Base-by-base conservation (phyloP, 306 rosid genomes). In the Casuarina glauca region DNA sequence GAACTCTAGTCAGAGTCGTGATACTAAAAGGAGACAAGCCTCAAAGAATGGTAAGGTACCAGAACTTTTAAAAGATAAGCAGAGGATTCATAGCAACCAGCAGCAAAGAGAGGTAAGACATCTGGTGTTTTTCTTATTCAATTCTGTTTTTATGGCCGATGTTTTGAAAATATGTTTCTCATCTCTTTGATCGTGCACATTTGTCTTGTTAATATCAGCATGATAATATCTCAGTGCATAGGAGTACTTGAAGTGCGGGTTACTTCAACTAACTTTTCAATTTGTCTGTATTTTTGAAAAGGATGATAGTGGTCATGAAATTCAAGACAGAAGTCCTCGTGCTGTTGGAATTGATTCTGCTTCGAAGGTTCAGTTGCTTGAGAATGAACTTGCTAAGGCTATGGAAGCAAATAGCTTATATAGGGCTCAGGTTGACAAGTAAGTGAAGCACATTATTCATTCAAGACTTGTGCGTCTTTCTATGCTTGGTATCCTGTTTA, bases 391-490 rank as follows among this genome's bases (percentile, higher is more conserved):
- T 42, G 90, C 77, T 9, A 89, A 90, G 81, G 85, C 87, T 61
- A 58, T 88, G 85, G 94, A 89, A 80, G 90, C 83, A 74, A 94
- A 77, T 41, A 80, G 78, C 87, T 77, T 60, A n/a, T 86, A 88
- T 78, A 88, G 86, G 76, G 81, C 73, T 88, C 92, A 90, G 82
- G 82, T 82, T 81, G 84, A 81, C 82, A 86, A 90, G 97, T 92
- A 75, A 77, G 77, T 78, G 70, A 73, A 81, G 49, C 62, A 52
- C 39, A 50, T 35, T 75, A 50, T 69, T 62, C 70, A 60, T 81
- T 74, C 71, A 54, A 79, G 74, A 52, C 49, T 19, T 2, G 38
- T 35, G 70, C 57, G 15, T 38, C 10, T 49, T 49, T 74, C 11
- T 6, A 2, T 12, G 69, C 70, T 11, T 42, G 41, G 44, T 63